Evolutionary conservation across 306 rosid genomes (phyloP).

Genomic region (Sesbania bispinosa): DNA sequence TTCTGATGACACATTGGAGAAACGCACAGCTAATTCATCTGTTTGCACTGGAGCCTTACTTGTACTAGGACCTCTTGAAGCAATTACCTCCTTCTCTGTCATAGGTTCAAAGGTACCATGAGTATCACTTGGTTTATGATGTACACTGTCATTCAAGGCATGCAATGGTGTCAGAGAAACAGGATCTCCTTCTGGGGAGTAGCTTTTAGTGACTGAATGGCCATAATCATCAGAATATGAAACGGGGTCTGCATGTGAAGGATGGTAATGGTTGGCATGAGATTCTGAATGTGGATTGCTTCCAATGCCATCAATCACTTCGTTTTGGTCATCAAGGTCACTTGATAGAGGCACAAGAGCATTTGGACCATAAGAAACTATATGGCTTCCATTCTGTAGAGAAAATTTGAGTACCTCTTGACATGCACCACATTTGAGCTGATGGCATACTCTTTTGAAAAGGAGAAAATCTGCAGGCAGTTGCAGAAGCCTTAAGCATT

Average conservation of each 20-base stretch:
- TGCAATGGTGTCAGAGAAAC: slow-evolving; percentile 19
- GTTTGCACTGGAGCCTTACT: slow-evolving; percentile 23
- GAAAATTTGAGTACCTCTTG: slow-evolving; percentile 75
- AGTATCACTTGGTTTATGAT: slow-evolving; percentile 26
- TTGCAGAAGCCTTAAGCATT: slow-evolving; percentile 62
- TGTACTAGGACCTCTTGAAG: slow-evolving; percentile 33
- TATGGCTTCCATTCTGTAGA: slow-evolving; percentile 48
- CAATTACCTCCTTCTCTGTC: slow-evolving; percentile 30
- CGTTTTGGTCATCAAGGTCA: slow-evolving; percentile 32
- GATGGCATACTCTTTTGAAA: slow-evolving; percentile 58
- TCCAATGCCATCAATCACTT: slow-evolving; percentile 17
- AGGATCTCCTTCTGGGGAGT: slow-evolving; percentile 56
- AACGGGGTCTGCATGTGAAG: slow-evolving; percentile 33
- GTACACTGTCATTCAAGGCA: not conserved
- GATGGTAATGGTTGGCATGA: slow-evolving; percentile 16
- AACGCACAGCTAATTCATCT: too few relatives aligned
- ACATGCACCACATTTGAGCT: slow-evolving; percentile 78
- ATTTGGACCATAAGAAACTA: slow-evolving; percentile 44
- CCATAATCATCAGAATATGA: slow-evolving; percentile 70
- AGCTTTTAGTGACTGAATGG: slow-evolving; percentile 43
- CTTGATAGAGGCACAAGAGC: slow-evolving; percentile 39
- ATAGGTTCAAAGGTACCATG: slow-evolving; percentile 23
- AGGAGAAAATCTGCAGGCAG: slow-evolving; percentile 85
- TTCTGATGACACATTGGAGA: slow-evolving; percentile 44
- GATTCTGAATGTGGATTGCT: slow-evolving; percentile 28